Conservation (phyloP, 257 asterid genomes). For the Ilex aquifolium region DNA sequence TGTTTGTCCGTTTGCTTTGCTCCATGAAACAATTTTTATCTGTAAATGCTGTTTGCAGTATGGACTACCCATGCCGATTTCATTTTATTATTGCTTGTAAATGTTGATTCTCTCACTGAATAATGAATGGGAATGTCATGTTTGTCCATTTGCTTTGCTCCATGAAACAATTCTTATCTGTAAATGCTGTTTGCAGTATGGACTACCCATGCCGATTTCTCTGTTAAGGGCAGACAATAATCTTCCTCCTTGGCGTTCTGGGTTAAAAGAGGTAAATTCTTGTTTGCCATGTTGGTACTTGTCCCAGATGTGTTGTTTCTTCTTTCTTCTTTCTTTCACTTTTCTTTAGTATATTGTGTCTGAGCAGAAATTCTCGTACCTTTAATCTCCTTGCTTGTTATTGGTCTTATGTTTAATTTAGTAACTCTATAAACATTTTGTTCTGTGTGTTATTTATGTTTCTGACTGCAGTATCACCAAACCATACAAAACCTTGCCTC, state of each 20-base stretch:
- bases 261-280: slow-evolving; percentile 67
- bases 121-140: background rate
- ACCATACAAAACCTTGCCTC: too few relatives aligned
- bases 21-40: background rate
- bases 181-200: slow-evolving; percentile 55
- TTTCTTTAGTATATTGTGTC: too few relatives aligned
- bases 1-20: background rate
- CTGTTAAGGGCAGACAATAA: slow-evolving; percentile 94
- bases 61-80: too few relatives aligned
- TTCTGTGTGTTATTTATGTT: too few relatives aligned
- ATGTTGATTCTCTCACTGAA: too few relatives aligned
- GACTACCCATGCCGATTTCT: slow-evolving; percentile 79
- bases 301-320: too few relatives aligned
- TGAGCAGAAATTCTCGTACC: too few relatives aligned
- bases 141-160: background rate
- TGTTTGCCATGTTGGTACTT: background rate
- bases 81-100: background rate
- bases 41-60: slow-evolving; percentile 24
- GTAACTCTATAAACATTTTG: too few relatives aligned
- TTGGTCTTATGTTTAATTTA: too few relatives aligned
- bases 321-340: too few relatives aligned
- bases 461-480: too few relatives aligned
- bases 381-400: too few relatives aligned
- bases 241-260: slow-evolving; percentile 96
- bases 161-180: background rate